Evolutionary conservation across 345 rosid species (phyloP).

Genomic region (Eutrema yunnanense): DNA sequence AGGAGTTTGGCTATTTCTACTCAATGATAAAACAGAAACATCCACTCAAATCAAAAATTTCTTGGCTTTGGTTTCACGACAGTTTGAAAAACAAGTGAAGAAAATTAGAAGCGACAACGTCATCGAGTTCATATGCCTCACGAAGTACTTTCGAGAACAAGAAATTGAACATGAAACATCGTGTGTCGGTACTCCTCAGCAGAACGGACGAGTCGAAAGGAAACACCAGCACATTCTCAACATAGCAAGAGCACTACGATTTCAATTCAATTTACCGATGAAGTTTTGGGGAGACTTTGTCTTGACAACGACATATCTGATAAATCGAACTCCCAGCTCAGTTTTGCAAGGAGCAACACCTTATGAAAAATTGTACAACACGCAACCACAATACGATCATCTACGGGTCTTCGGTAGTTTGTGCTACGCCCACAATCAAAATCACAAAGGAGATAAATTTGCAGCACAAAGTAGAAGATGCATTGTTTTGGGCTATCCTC

Average conservation of each 20-base stretch:
- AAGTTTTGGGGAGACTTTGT: neutral
- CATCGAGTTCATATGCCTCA: neutral
- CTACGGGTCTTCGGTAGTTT: neutral
- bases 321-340: neutral
- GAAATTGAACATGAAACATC: neutral
- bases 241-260: neutral
- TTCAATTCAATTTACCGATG: neutral
- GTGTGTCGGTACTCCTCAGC: neutral
- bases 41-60: neutral
- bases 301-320: too few species aligned
- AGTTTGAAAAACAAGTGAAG: neutral
- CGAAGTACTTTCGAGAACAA: neutral
- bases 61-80: neutral
- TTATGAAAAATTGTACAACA: neutral
- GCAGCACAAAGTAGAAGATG: too few species aligned
- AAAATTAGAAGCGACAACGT: neutral
- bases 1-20: neutral
- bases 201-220: neutral
- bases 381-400: neutral
- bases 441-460: neutral
- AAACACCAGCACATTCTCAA: neutral
- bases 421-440: neutral
- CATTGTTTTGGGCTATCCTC: too few species aligned
- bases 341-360: neutral
- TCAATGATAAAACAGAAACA: neutral